Evolutionary conservation across 2,329 filamentous ascomycete genomes (phyloP).

Genomic region (Chrysoporthe cubensis): DNA sequence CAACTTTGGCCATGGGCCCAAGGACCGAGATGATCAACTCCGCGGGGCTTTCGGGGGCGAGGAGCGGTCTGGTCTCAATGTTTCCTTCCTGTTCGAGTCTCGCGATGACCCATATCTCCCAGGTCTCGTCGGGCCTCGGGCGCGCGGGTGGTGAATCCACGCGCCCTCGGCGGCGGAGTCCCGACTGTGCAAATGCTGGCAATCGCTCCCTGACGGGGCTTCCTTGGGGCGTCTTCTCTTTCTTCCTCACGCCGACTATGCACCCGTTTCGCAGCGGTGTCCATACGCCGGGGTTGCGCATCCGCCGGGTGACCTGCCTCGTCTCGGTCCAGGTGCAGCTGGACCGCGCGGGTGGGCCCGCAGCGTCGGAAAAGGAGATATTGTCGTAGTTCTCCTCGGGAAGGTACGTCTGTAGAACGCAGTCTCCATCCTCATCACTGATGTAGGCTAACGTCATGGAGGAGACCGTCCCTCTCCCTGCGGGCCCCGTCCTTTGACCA

Average conservation of each 20-base stretch:
- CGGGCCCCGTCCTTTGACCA: constrained; percentile 53
- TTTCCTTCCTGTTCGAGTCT: constrained; percentile 48
- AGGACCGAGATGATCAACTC: constrained; percentile 65
- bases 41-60: constrained; percentile 45
- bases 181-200: constrained; percentile 26
- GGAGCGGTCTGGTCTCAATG: constrained; percentile 52
- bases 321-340: constrained; percentile 58
- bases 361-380: constrained; percentile 60
- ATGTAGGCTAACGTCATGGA: constrained; percentile 69
- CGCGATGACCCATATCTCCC: constrained; percentile 60
- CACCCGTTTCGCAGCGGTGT: constrained; percentile 63
- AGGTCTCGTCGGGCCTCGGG: constrained; percentile 39
- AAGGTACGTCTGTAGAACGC: constrained; percentile 67
- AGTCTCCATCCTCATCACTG: constrained; percentile 61
- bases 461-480: constrained; percentile 59
- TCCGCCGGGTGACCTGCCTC: constrained; percentile 53
- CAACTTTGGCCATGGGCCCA: constrained; percentile 67
- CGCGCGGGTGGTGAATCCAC: constrained; percentile 11
- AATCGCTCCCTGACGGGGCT: constrained; percentile 30
- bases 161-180: constrained; percentile 27
- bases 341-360: constrained; percentile 43
- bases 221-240: constrained; percentile 35
- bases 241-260: constrained; percentile 64
- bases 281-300: constrained; percentile 69
- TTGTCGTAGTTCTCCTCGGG: constrained; percentile 56